Evolutionary conservation across 495 filamentous ascomycete species (phyloP), one percentile per base, ranked within the genome.

Genomic region (Penicillium salamii): DNA sequence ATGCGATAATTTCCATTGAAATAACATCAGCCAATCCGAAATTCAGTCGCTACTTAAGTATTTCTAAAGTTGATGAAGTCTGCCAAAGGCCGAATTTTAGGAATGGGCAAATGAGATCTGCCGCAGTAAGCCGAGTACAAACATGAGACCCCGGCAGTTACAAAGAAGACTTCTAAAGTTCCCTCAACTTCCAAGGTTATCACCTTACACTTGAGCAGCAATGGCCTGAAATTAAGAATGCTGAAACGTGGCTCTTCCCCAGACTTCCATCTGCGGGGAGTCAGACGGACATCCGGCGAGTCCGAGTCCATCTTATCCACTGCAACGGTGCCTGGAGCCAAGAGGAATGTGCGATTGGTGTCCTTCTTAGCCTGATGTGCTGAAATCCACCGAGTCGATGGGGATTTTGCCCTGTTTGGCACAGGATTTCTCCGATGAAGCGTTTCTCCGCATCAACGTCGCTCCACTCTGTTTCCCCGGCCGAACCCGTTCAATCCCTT

Each of bases 391-490:
- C 2, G 29, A 36, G 28, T 21, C 29, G 12, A 32, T 41, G 37
- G 31, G 49, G 47, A 55, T 21, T 41, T 54, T 57, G 23, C 29
- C 40, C 50, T 39, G 32, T 52, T 44, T 23, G 31, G 34, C 12
- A 46, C 20, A 19, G 24, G 32, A 48, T 48, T 38, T 47, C 23
- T 19, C 6, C 19, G 13, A 42, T 28, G n/a, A n/a, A n/a, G n/a
- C 24, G 19, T 32, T 14, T 33, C 60, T 63, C 60, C 57, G 60
- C 60, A 63, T 58, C 44, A 59, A 57, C 46, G 29, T 50, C 46
- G 52, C 41, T 60, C 57, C 60, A 53, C 60, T 63, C 49, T 48
- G 56, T 54, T 58, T 54, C 51, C 54, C 57, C 48, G 29, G 50
- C 37, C 41, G 15, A 50, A 56, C 53, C 53, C 43, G 49, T 42